These are phyloP conservation scores for Aquilaria sinensis DNA, from an alignment of 345 rosid genomes.

Conservation along the genomic window DNA sequence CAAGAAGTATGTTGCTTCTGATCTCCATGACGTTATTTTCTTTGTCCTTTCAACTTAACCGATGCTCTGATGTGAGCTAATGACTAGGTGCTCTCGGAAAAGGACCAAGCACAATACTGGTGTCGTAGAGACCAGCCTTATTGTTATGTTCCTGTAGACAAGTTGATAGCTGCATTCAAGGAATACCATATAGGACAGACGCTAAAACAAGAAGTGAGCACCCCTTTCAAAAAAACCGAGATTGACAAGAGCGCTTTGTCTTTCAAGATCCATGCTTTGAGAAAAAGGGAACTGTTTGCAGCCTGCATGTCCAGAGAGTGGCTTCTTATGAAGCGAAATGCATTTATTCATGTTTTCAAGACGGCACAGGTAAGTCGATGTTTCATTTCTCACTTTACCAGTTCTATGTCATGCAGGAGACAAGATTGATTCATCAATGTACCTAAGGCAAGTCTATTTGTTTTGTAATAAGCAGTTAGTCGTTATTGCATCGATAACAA, in stretches of 20 bases:
- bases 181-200: slow-evolving; percentile 29
- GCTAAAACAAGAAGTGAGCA: slow-evolving; percentile 32
- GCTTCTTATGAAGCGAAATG: slow-evolving; percentile 51
- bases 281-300: slow-evolving; percentile 52
- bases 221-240: slow-evolving; percentile 30
- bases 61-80: neutral
- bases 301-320: slow-evolving; percentile 60
- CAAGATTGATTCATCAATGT: neutral
- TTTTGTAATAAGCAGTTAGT: slow-evolving; percentile 30
- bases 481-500: slow-evolving; percentile 23
- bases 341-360: slow-evolving; percentile 34
- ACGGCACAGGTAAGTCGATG: slow-evolving; percentile 29
- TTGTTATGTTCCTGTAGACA: slow-evolving; percentile 38
- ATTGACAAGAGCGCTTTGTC: slow-evolving; percentile 34
- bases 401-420: too few species aligned
- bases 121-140: slow-evolving; percentile 22
- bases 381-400: neutral
- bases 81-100: slow-evolving; percentile 44
- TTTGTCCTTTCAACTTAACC: neutral
- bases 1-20: slow-evolving; percentile 42
- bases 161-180: slow-evolving; percentile 31
- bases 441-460: neutral
- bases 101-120: slow-evolving; percentile 73
- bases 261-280: slow-evolving; percentile 33
- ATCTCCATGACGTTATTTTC: neutral